Evolutionary conservation across 768 basidiomycete species (phyloP), one percentile per base, ranked within the genome.

Genomic region (Leucogyrophana mollusca): DNA sequence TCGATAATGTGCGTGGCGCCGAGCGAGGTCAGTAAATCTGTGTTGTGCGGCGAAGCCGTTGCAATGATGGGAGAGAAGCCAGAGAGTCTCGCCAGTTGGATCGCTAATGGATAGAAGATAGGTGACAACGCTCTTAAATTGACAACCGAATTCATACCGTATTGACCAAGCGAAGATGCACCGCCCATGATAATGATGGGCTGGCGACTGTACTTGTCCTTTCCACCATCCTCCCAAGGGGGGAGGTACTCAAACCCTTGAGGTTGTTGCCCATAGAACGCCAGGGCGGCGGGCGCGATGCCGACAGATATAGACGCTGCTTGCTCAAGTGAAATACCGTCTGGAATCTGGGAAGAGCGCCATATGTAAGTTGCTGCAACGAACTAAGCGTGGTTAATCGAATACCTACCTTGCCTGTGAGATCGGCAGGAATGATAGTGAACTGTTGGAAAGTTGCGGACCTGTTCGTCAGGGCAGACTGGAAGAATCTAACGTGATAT

Each of bases 1-100:
- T 67, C 66, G 35, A 74, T 53, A 18, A 73, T 57, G 45, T 66
- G 59, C 0, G 70, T 70, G 14, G 72, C 70, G 8, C 71, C 71
- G 9, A 68, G 56, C 4, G 64, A 61, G 36, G 59, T 61, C 9
- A 73, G 58, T 23, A 60, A 57, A 9, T 50, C 59, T 0, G 57
- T 44, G 47, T 73, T 69, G 36, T 62, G 59, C 14, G 52, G 42
- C 2, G 73, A 73, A 5, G 73, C 65, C 0, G 73, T 74, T 11
- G 70, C 62, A 34, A 73, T 64, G 33, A 74, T 68, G 0, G 64
- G 65, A 9, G 58, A 66, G 36, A 70, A 68, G 2, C 62, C 67
- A 4, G 68, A 69, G 21, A 69, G 51, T 20, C 34, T 55, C 4
- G 67, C 59, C 10, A 70, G 58, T 50, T 71, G 70, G 34, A 71